These are phyloP conservation scores for Agrocybe chaxingu DNA, from an alignment of 768 basidiomycete species.

Conservation along the genomic window DNA sequence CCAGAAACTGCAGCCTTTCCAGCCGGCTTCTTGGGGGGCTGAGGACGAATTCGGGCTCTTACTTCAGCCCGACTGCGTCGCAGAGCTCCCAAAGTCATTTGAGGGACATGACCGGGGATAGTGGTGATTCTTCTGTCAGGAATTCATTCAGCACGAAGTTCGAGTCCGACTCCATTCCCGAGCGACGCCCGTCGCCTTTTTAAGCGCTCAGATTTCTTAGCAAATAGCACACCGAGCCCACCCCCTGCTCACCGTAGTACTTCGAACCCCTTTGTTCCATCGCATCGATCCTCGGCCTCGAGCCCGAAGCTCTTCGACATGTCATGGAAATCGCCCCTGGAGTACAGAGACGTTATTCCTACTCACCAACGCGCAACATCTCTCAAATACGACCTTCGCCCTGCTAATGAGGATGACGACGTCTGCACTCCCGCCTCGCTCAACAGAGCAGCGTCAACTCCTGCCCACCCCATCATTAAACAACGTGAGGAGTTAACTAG, in stretches of 20 bases:
- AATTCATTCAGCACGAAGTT: slow-evolving; percentile 39
- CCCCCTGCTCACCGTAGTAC: not conserved
- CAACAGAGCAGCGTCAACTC: not conserved
- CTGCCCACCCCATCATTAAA: slow-evolving; percentile 27
- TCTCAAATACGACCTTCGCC: too few relatives aligned
- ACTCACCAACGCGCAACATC: too few relatives aligned
- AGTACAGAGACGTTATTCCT: too few relatives aligned
- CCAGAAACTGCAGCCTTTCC: slow-evolving; percentile 47
- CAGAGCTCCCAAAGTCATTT: slow-evolving; percentile 11
- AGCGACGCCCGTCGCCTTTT: slow-evolving; percentile 11
- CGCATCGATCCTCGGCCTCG: not conserved
- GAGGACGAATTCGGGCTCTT: slow-evolving; percentile 47
- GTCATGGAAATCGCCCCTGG: too few relatives aligned
- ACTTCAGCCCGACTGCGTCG: slow-evolving; percentile 37
- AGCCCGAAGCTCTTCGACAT: too few relatives aligned
- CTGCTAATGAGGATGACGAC: too few relatives aligned
- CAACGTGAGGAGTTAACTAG: slow-evolving; percentile 47
- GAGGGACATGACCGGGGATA: slow-evolving; percentile 31
- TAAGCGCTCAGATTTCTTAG: not conserved
- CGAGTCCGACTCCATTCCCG: slow-evolving; percentile 38
- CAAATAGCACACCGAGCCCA: not conserved
- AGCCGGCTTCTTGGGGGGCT: slow-evolving; percentile 60
- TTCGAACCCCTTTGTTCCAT: slow-evolving; percentile 1
- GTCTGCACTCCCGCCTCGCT: not conserved
- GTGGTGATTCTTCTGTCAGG: slow-evolving; percentile 19